Base-by-base conservation (phyloP, 2,329 filamentous ascomycete species). In the Pyrenophora seminiperda region DNA sequence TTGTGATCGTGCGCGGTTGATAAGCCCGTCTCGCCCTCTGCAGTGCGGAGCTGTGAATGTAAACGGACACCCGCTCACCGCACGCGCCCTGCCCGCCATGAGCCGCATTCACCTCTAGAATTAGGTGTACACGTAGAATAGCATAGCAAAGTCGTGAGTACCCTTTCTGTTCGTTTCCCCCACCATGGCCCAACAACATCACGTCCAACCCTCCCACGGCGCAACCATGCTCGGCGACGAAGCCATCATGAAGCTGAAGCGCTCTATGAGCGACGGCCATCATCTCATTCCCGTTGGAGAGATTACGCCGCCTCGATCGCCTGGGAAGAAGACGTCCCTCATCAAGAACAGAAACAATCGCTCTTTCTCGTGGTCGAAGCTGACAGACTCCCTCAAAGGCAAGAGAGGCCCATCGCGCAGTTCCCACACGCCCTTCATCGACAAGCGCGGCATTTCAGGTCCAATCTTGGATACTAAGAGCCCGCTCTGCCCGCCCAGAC, bases 281-380 rank as follows among this genome's bases (percentile, higher is more conserved):
- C 41, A 59, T 10, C 53, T 66, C 19, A 41, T 59, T 5, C 60
- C 58, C 7, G 9, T 57, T 39, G 53, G 58, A 29, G 47, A 56
- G 31, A 7, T 37, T 14, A 59, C 59, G 20, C 59, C 60, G n/a
- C 58, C 51, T 41, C 40, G n/a, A 27, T 47, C 52, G 47, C 45
- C 50, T 11, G 47, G 19, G 20, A 53, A 45, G 22, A 50, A 45
- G 47, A 51, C 47, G 13, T 44, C 47, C 2, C 22, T 13, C 4
- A 10, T 19, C 11, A 42, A 41, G 30, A 49, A 48, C 3, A 52
- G 54, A 10, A 32, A 44, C 3, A 54, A 53, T 40, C 61, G 68
- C 10, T 55, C 59, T 10, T 66, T 70, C 39, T 70, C 65, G 0
- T 59, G 65, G 13, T 53, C 56, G 3, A 70, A 65, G 54, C 59